phyloP scores from a whole-genome alignment of 2,329 filamentous ascomycete genomes.

The Amphichorda felina region DNA sequence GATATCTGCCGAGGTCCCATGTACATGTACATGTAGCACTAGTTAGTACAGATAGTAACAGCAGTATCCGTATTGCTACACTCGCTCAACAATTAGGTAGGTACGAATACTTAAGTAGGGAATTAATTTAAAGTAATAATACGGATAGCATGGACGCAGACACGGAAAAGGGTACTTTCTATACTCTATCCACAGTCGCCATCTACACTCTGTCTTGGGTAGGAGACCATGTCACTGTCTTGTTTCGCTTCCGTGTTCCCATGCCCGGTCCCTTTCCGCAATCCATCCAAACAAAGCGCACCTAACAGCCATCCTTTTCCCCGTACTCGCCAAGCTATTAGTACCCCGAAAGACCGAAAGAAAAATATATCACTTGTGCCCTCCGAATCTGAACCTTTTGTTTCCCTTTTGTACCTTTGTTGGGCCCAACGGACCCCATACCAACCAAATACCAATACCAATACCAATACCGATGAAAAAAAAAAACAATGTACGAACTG shows the following conservation, averaged over 20 bases:
- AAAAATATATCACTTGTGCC: background rate
- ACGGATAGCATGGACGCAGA: no score
- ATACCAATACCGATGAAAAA: background rate
- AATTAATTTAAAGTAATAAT: no score
- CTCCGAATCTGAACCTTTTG: no score
- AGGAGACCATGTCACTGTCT: background rate
- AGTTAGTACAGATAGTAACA: background rate
- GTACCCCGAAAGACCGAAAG: background rate
- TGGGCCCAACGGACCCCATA: no score
- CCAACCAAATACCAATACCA: no score
- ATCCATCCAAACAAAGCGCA: background rate
- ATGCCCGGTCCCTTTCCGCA: background rate
- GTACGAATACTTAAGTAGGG: no score
- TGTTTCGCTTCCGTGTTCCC: background rate
- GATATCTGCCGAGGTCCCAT: background rate
- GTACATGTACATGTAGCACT: background rate
- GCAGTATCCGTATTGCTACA: no score
- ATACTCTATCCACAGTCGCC: background rate
- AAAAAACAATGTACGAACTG: background rate
- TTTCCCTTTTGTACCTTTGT: no score
- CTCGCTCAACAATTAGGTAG: no score
- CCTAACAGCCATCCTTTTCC: background rate
- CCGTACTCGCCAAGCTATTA: background rate
- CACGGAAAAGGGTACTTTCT: background rate
- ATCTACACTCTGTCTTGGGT: background rate